Conservation (phyloP, 225 moss, liverwort and hornwort genomes). For the Physcomitrium patens region DNA sequence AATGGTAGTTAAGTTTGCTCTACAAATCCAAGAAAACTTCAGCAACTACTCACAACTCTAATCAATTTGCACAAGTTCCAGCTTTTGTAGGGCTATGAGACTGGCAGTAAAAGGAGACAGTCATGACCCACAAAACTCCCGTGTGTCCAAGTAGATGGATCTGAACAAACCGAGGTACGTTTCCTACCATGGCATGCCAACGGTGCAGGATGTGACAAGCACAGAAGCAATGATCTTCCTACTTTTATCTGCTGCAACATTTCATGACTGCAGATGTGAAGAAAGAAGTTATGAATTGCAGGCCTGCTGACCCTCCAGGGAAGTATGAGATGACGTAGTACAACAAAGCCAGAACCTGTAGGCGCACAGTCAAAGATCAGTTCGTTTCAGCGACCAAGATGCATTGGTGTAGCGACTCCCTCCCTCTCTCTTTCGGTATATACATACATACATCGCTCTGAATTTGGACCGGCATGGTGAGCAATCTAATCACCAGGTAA, state of each 20-base stretch:
- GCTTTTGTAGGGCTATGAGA: slow-evolving; percentile 13
- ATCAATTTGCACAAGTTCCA: slow-evolving; percentile 11
- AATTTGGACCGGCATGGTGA: not conserved
- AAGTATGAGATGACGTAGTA: slow-evolving; percentile 98
- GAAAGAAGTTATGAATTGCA: slow-evolving; percentile 85
- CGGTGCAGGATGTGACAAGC: slow-evolving; percentile 17
- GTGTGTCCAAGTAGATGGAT: not conserved
- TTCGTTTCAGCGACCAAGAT: not conserved
- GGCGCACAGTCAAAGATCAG: slow-evolving; percentile 16
- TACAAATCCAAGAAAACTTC: slow-evolving; percentile 26
- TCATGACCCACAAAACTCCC: slow-evolving; percentile 16
- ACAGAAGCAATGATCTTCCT: slow-evolving; percentile 17
- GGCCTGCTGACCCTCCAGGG: slow-evolving; percentile 95
- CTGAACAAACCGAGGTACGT: slow-evolving; percentile 16
- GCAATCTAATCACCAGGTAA: not conserved
- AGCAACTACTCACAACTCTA: slow-evolving; percentile 18
- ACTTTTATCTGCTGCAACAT: slow-evolving; percentile 74
- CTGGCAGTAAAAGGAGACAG: slow-evolving; percentile 33
- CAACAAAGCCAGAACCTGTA: slow-evolving; percentile 81
- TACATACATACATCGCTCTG: not conserved
- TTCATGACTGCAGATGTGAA: slow-evolving; percentile 75
- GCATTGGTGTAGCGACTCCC: not conserved
- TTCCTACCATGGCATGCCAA: slow-evolving; percentile 21
- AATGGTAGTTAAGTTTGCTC: not conserved
- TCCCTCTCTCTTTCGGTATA: no score